Conservation (phyloP, 2,329 filamentous ascomycete genomes). For the Chalaropsis ovoidea region DNA sequence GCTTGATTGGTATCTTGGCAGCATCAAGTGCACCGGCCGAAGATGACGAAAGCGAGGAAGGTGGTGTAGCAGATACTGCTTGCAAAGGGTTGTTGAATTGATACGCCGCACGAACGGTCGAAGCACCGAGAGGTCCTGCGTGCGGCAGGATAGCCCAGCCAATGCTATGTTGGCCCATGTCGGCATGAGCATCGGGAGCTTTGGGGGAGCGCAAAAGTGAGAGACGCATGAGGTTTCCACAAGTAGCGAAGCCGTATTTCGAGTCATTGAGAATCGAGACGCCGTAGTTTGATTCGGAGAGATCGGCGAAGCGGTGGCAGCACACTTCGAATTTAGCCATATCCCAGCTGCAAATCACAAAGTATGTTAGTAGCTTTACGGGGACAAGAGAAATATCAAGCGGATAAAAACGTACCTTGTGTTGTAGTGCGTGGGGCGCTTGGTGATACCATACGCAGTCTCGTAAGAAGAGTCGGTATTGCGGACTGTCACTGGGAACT, state of each 20-base stretch:
- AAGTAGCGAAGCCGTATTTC: slow-evolving; percentile 92
- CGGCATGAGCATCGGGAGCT: slow-evolving; percentile 82
- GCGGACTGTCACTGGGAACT: slow-evolving; percentile 85
- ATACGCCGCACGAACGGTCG: slow-evolving; percentile 71
- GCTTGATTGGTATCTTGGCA: slow-evolving; percentile 45
- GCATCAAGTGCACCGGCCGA: slow-evolving; percentile 26
- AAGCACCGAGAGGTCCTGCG: slow-evolving; percentile 55
- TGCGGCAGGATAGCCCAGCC: slow-evolving; percentile 89
- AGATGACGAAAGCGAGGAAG: neutral
- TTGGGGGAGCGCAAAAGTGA: slow-evolving; percentile 80
- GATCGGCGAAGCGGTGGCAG: slow-evolving; percentile 86
- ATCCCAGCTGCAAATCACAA: slow-evolving; percentile 53
- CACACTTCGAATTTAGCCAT: slow-evolving; percentile 98
- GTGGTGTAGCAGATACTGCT: slow-evolving; percentile 29
- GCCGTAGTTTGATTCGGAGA: slow-evolving; percentile 79
- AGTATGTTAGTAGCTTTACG: neutral
- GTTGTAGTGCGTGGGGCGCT: slow-evolving; percentile 93
- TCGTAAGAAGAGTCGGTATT: slow-evolving; percentile 94
- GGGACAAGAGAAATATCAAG: neutral
- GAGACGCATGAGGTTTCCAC: slow-evolving; percentile 79
- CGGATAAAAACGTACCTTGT: slow-evolving; percentile 45
- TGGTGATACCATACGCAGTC: slow-evolving; percentile 82
- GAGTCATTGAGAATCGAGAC: slow-evolving; percentile 90
- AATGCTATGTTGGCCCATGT: slow-evolving; percentile 83
- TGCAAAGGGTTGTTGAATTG: slow-evolving; percentile 79